phyloP scores from a whole-genome alignment of 805 yeast genomes.

The Wickerhamia fluorescens region DNA sequence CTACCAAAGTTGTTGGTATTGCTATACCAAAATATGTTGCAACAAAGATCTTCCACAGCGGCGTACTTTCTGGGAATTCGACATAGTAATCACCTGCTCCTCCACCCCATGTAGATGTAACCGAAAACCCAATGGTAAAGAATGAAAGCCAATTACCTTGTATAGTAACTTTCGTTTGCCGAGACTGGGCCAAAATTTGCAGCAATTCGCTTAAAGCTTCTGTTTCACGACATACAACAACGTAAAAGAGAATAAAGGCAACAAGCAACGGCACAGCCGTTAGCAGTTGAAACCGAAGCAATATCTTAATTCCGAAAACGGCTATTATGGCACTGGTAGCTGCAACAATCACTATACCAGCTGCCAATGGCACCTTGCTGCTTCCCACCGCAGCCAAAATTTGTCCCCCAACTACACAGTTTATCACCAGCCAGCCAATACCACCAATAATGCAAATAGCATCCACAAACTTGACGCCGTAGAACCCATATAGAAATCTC shows the following conservation, averaged over 20 bases:
- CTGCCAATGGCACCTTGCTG: conserved; percentile 18
- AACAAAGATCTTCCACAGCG: conserved; percentile 16
- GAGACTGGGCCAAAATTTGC: no score
- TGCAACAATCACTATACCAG: conserved; percentile 24
- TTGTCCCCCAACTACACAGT: conserved; percentile 33
- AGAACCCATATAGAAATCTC: conserved; percentile 27
- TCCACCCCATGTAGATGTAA: conserved; percentile 31
- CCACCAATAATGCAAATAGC: conserved; percentile 26
- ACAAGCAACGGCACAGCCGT: conserved; percentile 24
- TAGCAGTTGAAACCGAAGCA: conserved; percentile 22
- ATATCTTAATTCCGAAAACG: conserved; percentile 25
- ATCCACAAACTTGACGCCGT: conserved; percentile 28
- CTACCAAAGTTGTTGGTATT: conserved; percentile 68
- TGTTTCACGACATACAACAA: conserved; percentile 21
- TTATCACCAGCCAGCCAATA: conserved; percentile 33
- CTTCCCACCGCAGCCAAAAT: conserved; percentile 20
- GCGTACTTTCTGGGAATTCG: conserved; percentile 24
- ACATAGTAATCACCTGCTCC: conserved; percentile 30
- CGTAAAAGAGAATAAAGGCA: conserved; percentile 23
- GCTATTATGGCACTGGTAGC: conserved; percentile 22
- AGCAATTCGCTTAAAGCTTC: no score
- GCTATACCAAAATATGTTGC: conserved; percentile 20
- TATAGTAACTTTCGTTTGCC: no score
- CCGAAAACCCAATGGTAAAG: conserved; percentile 29
- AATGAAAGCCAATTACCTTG: conserved; percentile 29